Evolutionary conservation across 331 rosid species (phyloP).

Genomic region (Prunus yedoensis): DNA sequence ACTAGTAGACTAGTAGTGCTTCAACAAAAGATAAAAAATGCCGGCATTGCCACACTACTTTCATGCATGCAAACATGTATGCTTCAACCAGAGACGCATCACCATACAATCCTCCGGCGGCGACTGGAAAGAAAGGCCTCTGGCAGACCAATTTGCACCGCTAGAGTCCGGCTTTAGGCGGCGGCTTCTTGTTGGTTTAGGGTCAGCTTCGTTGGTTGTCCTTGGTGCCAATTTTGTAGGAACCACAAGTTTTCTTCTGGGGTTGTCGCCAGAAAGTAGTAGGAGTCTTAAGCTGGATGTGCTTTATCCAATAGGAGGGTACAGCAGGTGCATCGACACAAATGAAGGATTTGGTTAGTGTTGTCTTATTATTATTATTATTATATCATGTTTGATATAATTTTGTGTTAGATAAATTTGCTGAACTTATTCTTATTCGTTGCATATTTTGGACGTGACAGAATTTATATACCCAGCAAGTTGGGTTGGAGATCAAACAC

Average conservation of each 20-base stretch:
- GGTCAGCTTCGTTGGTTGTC: slow-evolving; percentile 82
- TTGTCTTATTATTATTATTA: not conserved
- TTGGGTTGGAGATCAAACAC: slow-evolving; percentile 94
- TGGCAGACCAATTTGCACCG: slow-evolving; percentile 52
- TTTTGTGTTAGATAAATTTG: not conserved
- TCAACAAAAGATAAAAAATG: slow-evolving; percentile 9
- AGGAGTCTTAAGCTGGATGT: slow-evolving; percentile 68
- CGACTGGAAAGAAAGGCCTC: slow-evolving; percentile 28
- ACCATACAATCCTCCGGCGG: slow-evolving; percentile 32
- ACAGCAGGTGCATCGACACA: slow-evolving; percentile 65
- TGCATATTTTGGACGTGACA: slow-evolving; percentile 25
- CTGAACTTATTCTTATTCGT: not conserved
- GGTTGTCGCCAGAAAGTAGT: slow-evolving; percentile 59
- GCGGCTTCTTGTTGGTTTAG: slow-evolving; percentile 50
- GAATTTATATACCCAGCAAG: slow-evolving; percentile 84
- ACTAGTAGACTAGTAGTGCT: not conserved
- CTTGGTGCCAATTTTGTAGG: slow-evolving; percentile 83
- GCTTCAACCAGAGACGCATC: slow-evolving; percentile 21
- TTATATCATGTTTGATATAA: not conserved
- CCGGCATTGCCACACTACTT: slow-evolving; percentile 39
- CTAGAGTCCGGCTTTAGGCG: slow-evolving; percentile 44
- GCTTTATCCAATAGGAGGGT: slow-evolving; percentile 61
- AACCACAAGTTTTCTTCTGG: slow-evolving; percentile 61
- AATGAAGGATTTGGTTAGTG: slow-evolving; percentile 79
- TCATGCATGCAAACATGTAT: slow-evolving; percentile 30